These are phyloP conservation scores for Suillus plorans DNA, from an alignment of 768 basidiomycete genomes.

Conservation along the genomic window DNA sequence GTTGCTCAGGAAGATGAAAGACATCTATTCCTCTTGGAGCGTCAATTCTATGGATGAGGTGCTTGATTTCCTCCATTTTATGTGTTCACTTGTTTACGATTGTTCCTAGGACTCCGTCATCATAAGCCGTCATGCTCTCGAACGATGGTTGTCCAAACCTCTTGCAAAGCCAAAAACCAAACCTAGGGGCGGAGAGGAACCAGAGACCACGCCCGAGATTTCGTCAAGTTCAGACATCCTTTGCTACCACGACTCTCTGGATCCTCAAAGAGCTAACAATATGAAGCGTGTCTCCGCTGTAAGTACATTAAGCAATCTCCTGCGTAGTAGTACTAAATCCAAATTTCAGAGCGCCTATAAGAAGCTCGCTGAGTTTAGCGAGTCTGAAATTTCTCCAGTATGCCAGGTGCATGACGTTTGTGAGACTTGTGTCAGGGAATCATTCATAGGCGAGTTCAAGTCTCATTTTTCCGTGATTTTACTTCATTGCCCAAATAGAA, in stretches of 20 bases:
- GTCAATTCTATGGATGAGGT: conserved; percentile 50
- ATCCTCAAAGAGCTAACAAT: conserved; percentile 55
- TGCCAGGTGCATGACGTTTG: conserved; percentile 58
- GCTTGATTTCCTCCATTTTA: conserved; percentile 9
- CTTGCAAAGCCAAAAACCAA: conserved; percentile 21
- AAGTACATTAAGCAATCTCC: conserved; percentile 8
- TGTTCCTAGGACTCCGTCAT: conserved; percentile 52
- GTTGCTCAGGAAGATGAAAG: conserved; percentile 51
- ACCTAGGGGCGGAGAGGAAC: conserved; percentile 16
- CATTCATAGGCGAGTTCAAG: conserved; percentile 52
- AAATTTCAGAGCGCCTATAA: conserved; percentile 23
- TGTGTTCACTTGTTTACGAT: conserved; percentile 4
- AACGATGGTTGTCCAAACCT: conserved; percentile 54
- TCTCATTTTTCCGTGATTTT: conserved; percentile 4
- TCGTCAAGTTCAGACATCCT: conserved; percentile 45
- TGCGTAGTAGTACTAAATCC: background rate
- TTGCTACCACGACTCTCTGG: conserved; percentile 61
- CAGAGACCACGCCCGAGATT: conserved; percentile 19
- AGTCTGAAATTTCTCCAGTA: conserved; percentile 48
- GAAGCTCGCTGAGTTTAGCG: conserved; percentile 35
- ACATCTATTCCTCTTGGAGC: conserved; percentile 66
- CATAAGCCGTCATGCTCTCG: conserved; percentile 58
- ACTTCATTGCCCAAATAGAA: conserved; percentile 41
- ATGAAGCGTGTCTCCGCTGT: conserved; percentile 74
- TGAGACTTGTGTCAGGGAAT: conserved; percentile 50